These are phyloP conservation scores for Tephrocybe sp. DNA, from an alignment of 768 basidiomycete genomes.

Conservation along the genomic window DNA sequence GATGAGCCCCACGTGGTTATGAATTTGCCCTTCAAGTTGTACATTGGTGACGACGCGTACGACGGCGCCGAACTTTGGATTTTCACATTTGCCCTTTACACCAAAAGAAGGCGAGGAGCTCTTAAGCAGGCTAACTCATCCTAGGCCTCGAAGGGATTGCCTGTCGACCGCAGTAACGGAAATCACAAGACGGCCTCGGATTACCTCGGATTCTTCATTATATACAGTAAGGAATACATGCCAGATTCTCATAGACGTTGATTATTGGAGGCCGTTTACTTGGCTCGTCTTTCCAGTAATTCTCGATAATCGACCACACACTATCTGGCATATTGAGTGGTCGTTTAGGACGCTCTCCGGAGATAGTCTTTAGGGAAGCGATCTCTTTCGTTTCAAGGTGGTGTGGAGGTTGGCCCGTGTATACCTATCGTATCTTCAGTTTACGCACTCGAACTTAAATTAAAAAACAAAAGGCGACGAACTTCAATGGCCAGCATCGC, in stretches of 20 bases:
- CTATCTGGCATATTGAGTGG: slow-evolving; percentile 5
- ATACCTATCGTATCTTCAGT: too few relatives aligned
- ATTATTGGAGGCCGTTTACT: slow-evolving; percentile 6
- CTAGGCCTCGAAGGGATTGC: too few relatives aligned
- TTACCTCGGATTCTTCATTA: too few relatives aligned
- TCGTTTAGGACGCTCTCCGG: slow-evolving; percentile 4
- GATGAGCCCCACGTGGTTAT: too few relatives aligned
- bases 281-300: slow-evolving; percentile 8
- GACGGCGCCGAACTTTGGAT: too few relatives aligned
- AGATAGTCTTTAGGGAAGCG: background rate
- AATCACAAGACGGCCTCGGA: too few relatives aligned
- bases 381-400: background rate
- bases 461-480: background rate
- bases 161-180: too few relatives aligned
- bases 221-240: slow-evolving; percentile 10
- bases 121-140: too few relatives aligned
- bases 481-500: slow-evolving; percentile 24
- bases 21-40: too few relatives aligned
- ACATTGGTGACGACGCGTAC: too few relatives aligned
- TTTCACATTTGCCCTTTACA: too few relatives aligned
- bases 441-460: background rate
- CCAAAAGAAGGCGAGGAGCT: too few relatives aligned
- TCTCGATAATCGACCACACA: slow-evolving; percentile 6
- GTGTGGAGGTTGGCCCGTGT: slow-evolving; percentile 10
- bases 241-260: slow-evolving; percentile 8